A percentile compares a stretch with the other conserved stretches of the same genome.
Evolutionary conservation across 257 asterid species (phyloP).

Genomic region (Schizonepeta tenuifolia): DNA sequence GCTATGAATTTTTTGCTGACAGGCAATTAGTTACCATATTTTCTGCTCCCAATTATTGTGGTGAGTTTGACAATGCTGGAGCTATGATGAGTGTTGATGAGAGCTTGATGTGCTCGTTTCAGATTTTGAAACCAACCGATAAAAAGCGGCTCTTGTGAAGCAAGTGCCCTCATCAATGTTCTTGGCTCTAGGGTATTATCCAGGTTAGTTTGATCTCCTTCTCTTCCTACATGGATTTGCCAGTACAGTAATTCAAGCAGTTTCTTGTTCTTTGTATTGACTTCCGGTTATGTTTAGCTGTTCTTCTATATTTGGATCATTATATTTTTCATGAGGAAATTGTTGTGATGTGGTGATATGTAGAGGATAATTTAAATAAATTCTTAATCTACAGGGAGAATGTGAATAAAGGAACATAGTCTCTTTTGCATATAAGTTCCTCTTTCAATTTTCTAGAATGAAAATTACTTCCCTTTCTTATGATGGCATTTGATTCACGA

Average conservation of each 20-base stretch:
- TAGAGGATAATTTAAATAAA: neutral
- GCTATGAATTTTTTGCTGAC: constrained; percentile 56
- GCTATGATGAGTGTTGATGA: constrained; percentile 63
- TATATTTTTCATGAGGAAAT: neutral
- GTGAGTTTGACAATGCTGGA: constrained; percentile 60
- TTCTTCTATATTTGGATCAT: constrained; percentile 10
- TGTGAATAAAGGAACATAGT: neutral
- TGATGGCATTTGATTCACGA: neutral
- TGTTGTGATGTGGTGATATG: constrained; percentile 7
- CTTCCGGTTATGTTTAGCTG: neutral
- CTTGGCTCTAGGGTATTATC: constrained; percentile 21
- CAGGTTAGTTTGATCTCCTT: constrained; percentile 31
- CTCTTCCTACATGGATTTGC: constrained; percentile 11
- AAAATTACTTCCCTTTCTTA: neutral
- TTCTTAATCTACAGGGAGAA: constrained; percentile 11
- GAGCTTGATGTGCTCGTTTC: constrained; percentile 61
- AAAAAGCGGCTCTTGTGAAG: constrained; percentile 45
- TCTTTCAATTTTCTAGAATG: neutral
- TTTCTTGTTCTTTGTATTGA: constrained; percentile 11
- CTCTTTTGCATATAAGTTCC: constrained; percentile 12
- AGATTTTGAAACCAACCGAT: constrained; percentile 57
- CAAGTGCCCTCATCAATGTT: constrained; percentile 26
- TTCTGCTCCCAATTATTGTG: constrained; percentile 59
- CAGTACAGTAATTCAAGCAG: neutral
- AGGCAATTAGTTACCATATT: constrained; percentile 54